phyloP scores from a whole-genome alignment of 2,329 filamentous ascomycete species.

The Lecanicillium sp. region DNA sequence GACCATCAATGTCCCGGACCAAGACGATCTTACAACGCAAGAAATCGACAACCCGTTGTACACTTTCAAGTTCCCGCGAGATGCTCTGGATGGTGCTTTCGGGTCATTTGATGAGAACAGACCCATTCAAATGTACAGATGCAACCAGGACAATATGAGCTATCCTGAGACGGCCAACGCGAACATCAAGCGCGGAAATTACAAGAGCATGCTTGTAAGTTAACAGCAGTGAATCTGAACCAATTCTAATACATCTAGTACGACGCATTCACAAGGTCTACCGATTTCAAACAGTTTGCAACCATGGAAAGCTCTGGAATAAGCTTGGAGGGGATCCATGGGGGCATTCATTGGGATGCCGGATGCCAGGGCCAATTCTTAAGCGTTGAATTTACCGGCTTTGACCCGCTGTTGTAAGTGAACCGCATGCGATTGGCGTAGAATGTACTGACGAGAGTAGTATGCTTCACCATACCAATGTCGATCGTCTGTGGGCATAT shows the following conservation, averaged over 20 bases:
- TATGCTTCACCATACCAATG: slow-evolving; percentile 49
- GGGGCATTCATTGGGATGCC: slow-evolving; percentile 35
- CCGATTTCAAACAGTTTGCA: slow-evolving; percentile 30
- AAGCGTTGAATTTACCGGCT: slow-evolving; percentile 34
- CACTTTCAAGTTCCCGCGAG: slow-evolving; percentile 42
- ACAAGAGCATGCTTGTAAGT: slow-evolving; percentile 38
- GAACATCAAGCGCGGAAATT: slow-evolving; percentile 25
- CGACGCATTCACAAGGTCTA: slow-evolving; percentile 33
- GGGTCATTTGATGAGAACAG: slow-evolving; percentile 26
- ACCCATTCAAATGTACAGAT: slow-evolving; percentile 35
- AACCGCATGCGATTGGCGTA: not conserved
- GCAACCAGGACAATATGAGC: slow-evolving; percentile 26
- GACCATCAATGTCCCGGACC: slow-evolving; percentile 36
- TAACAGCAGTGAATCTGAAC: not conserved
- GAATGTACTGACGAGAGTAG: slow-evolving; percentile 15
- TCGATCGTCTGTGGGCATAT: slow-evolving; percentile 59
- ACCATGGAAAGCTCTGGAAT: slow-evolving; percentile 29
- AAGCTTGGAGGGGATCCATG: slow-evolving; percentile 40
- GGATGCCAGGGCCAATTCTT: slow-evolving; percentile 38
- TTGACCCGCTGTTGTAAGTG: slow-evolving; percentile 40
- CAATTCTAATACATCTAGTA: slow-evolving; percentile 28
- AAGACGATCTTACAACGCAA: slow-evolving; percentile 23
- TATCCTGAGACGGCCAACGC: slow-evolving; percentile 36
- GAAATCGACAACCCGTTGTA: slow-evolving; percentile 47
- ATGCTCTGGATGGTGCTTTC: slow-evolving; percentile 32